Evolutionary conservation across 2,329 filamentous ascomycete species (phyloP).

Genomic region (Cladosporium cucumerinum): DNA sequence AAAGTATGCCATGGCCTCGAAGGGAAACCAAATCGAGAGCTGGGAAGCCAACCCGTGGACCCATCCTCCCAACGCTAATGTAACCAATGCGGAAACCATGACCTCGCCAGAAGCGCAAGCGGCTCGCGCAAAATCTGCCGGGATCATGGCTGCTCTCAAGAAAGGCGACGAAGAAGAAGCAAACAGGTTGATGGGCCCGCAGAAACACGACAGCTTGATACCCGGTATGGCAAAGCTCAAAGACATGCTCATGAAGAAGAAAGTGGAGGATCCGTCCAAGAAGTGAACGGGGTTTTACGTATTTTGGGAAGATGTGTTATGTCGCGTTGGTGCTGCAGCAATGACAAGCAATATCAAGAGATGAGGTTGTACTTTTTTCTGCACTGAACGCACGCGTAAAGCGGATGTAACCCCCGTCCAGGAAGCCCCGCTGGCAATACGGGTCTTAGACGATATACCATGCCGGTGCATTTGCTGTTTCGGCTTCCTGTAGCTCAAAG

Average conservation of each 20-base stretch:
- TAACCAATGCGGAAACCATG: slow-evolving; percentile 25
- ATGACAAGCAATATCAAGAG: background rate
- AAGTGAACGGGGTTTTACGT: background rate
- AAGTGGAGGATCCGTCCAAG: background rate
- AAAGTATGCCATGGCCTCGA: slow-evolving; percentile 15
- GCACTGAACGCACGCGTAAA: background rate
- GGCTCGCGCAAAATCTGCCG: slow-evolving; percentile 23
- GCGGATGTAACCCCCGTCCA: background rate
- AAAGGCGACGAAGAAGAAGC: slow-evolving; percentile 28
- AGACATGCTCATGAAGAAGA: background rate
- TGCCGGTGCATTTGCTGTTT: background rate
- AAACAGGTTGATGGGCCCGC: slow-evolving; percentile 23
- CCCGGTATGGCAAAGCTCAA: slow-evolving; percentile 14
- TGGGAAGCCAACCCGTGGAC: slow-evolving; percentile 23
- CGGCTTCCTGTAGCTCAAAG: background rate
- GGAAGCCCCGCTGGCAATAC: background rate
- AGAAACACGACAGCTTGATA: slow-evolving; percentile 6
- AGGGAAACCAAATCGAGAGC: slow-evolving; percentile 17
- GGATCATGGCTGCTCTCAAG: slow-evolving; percentile 28
- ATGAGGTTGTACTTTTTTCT: background rate
- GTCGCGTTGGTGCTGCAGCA: background rate
- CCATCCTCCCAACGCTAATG: slow-evolving; percentile 25
- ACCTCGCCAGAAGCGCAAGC: slow-evolving; percentile 25
- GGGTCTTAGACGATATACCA: background rate
- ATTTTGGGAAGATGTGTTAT: background rate